These are phyloP conservation scores for Gossypium arboreum DNA, from an alignment of 345 rosid genomes.

Conservation along the genomic window DNA sequence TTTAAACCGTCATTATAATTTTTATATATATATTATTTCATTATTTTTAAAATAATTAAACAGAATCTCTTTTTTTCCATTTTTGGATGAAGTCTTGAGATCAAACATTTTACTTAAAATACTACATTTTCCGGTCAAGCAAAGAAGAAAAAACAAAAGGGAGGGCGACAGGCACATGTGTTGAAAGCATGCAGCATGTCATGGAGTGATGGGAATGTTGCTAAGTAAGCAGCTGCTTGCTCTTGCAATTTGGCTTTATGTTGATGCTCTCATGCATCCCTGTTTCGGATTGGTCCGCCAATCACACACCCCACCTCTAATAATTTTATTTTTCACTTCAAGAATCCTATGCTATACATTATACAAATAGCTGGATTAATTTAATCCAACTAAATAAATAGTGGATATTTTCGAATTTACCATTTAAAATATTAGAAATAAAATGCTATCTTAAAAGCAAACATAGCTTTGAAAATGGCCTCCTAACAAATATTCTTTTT, in stretches of 20 bases:
- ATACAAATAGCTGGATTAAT: too few relatives aligned
- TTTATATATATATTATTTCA: too few relatives aligned
- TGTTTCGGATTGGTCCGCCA: background rate
- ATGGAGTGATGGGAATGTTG: background rate
- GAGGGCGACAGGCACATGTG: background rate
- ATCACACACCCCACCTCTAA: background rate
- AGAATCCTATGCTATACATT: background rate
- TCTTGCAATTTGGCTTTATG: background rate
- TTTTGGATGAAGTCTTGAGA: too few relatives aligned
- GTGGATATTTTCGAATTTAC: too few relatives aligned
- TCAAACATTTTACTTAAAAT: too few relatives aligned
- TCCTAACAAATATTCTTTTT: background rate
- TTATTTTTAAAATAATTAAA: too few relatives aligned
- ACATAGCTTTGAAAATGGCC: background rate
- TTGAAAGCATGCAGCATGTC: background rate
- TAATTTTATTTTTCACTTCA: background rate
- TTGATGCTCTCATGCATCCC: background rate
- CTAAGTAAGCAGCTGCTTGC: background rate
- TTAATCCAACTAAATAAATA: too few relatives aligned
- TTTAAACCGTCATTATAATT: too few relatives aligned
- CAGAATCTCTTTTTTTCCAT: too few relatives aligned
- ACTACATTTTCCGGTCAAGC: background rate
- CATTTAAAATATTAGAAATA: too few relatives aligned
- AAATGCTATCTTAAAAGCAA: background rate
- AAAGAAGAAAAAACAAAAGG: background rate